Evolutionary conservation across 305 asterid species (phyloP).

Genomic region (Plantago coronopus): DNA sequence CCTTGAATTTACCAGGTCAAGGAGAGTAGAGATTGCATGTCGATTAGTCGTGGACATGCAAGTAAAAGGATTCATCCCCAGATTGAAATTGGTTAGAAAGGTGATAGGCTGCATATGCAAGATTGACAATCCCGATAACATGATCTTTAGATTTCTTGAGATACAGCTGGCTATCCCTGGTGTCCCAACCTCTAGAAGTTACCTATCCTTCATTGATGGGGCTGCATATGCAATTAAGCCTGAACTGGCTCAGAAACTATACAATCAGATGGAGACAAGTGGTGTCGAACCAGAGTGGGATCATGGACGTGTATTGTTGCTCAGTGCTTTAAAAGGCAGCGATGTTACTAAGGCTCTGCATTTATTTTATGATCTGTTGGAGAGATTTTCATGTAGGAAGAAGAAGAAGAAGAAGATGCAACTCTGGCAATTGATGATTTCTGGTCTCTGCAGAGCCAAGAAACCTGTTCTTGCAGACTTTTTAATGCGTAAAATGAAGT

Average conservation of each 20-base stretch:
- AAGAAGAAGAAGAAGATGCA: no score
- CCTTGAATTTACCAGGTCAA: conserved; percentile 42
- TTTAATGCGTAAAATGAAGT: conserved; percentile 45
- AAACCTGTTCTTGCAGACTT: conserved; percentile 43
- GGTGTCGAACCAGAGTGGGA: conserved; percentile 34
- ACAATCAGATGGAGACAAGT: conserved; percentile 45
- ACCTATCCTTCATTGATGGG: conserved; percentile 64
- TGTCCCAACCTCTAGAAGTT: conserved; percentile 24
- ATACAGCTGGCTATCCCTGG: conserved; percentile 41
- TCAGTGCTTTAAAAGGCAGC: conserved; percentile 42
- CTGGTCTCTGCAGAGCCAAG: conserved; percentile 58
- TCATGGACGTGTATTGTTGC: conserved; percentile 47
- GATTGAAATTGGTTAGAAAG: conserved; percentile 37
- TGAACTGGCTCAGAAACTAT: conserved; percentile 53
- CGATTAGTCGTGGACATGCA: conserved; percentile 78
- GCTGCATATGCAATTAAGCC: conserved; percentile 70
- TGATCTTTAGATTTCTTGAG: conserved; percentile 53
- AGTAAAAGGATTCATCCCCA: conserved; percentile 51
- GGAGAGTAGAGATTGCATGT: conserved; percentile 65
- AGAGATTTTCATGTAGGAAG: conserved; percentile 31
- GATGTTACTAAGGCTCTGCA: conserved; percentile 39
- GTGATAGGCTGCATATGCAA: conserved; percentile 51
- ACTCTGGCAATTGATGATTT: conserved; percentile 47
- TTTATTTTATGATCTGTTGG: conserved; percentile 40
- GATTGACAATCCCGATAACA: conserved; percentile 44